Evolutionary conservation across 495 filamentous ascomycete genomes (phyloP).

Genomic region (Aspergillus sparsus): DNA sequence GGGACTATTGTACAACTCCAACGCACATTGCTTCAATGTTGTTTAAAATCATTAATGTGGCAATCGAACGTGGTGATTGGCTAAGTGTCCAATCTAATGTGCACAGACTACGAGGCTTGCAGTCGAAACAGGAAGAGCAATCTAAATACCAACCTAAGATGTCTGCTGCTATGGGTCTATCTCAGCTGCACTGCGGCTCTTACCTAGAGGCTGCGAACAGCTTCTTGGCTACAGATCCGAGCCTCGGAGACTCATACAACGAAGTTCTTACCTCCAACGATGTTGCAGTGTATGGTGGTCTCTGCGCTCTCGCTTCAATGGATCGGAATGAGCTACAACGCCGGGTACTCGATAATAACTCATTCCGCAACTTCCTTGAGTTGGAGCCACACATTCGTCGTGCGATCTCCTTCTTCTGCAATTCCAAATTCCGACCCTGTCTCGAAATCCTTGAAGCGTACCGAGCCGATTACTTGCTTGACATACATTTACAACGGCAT

Average conservation of each 20-base stretch:
- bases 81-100: conserved; percentile 65
- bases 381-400: conserved; percentile 92
- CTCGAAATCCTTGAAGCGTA: conserved; percentile 80
- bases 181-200: conserved; percentile 62
- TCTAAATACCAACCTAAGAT: conserved; percentile 65
- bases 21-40: conserved; percentile 73
- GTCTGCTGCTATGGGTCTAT: conserved; percentile 66
- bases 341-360: conserved; percentile 72
- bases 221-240: conserved; percentile 63
- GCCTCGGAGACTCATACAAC: conserved; percentile 60
- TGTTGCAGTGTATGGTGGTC: conserved; percentile 85
- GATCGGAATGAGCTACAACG: conserved; percentile 70
- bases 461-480: conserved; percentile 81
- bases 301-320: conserved; percentile 91
- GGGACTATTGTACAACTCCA: conserved; percentile 69
- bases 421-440: conserved; percentile 81
- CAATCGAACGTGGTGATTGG: conserved; percentile 69
- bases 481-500: conserved; percentile 81
- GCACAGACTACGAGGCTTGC: conserved; percentile 60
- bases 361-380: conserved; percentile 87
- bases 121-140: conserved; percentile 62
- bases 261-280: conserved; percentile 82
- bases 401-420: conserved; percentile 84
- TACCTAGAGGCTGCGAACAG: conserved; percentile 71
- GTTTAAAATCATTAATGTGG: conserved; percentile 66